These are phyloP conservation scores for Penicillium mononematosum DNA, from an alignment of 495 filamentous ascomycete genomes.

Conservation along the genomic window DNA sequence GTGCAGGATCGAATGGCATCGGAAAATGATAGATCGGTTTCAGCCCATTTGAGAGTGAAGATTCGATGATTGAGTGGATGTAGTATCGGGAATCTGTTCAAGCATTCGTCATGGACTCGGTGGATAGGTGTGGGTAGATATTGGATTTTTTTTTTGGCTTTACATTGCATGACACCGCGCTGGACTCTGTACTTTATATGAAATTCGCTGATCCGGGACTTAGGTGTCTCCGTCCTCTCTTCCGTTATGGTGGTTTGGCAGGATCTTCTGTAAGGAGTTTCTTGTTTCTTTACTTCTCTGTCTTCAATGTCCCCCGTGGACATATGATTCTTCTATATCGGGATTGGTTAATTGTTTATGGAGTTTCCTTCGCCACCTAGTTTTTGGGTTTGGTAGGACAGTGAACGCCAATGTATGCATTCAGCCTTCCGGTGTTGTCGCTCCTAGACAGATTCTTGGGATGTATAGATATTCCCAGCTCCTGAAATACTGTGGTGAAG, in stretches of 20 bases:
- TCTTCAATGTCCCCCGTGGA: conserved; percentile 3
- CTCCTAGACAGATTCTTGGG: not conserved
- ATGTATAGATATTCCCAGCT: not conserved
- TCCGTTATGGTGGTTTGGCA: conserved; percentile 5
- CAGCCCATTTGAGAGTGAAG: conserved; percentile 18
- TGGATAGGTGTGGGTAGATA: conserved; percentile 33
- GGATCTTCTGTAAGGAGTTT: conserved; percentile 13
- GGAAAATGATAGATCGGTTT: conserved; percentile 27
- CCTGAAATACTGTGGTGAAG: not conserved
- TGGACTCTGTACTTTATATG: conserved; percentile 37
- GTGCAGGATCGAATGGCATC: conserved; percentile 20
- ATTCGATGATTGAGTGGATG: conserved; percentile 24
- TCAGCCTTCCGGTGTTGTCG: not conserved
- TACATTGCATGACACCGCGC: conserved; percentile 36
- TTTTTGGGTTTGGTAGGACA: not conserved
- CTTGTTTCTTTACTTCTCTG: conserved; percentile 12
- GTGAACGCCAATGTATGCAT: not conserved
- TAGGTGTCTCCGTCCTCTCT: conserved; percentile 11
- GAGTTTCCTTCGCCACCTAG: not conserved
- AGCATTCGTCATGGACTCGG: conserved; percentile 17
- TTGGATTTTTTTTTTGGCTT: conserved; percentile 26
- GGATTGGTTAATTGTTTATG: conserved; percentile 3
- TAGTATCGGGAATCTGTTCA: conserved; percentile 22
- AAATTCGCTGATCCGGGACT: conserved; percentile 23
- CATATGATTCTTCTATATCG: conserved; percentile 2